phyloP scores from a whole-genome alignment of 441 rosid genomes.

The Sinapis alba region DNA sequence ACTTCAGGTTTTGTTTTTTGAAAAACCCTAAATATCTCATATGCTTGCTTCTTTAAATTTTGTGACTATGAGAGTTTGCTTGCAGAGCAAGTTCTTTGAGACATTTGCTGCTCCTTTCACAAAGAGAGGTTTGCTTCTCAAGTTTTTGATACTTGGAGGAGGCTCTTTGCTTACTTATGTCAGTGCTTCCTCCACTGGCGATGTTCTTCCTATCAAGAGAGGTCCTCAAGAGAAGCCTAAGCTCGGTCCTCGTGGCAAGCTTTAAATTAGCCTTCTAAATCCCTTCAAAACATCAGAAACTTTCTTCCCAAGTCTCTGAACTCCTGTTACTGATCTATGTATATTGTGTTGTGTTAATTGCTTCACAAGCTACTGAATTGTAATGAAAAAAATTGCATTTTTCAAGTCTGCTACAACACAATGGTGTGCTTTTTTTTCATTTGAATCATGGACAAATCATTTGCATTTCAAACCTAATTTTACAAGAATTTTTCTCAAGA shows the following conservation, averaged over 20 bases:
- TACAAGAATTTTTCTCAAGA: constrained; percentile 38
- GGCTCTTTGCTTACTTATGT: constrained; percentile 75
- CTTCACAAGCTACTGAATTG: constrained; percentile 13
- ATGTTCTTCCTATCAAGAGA: constrained; percentile 85
- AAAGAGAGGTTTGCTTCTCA: constrained; percentile 92
- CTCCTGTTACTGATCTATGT: constrained; percentile 17
- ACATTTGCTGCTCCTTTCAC: constrained; percentile 94
- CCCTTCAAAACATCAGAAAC: constrained; percentile 24
- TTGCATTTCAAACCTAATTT: constrained; percentile 26
- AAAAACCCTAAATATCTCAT: background rate
- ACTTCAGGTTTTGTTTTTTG: constrained; percentile 62
- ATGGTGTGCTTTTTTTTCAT: constrained; percentile 4
- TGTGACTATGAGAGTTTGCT: background rate
- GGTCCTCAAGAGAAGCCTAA: constrained; percentile 93
- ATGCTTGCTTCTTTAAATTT: background rate
- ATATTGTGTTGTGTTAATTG: constrained; percentile 30
- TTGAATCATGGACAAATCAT: constrained; percentile 20
- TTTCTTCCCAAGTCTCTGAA: constrained; percentile 19
- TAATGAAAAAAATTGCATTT: constrained; percentile 26
- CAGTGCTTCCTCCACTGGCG: constrained; percentile 71
- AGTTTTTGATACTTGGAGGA: constrained; percentile 90
- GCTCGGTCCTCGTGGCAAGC: constrained; percentile 91
- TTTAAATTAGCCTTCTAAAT: constrained; percentile 45
- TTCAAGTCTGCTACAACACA: constrained; percentile 33
- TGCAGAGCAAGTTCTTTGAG: constrained; percentile 99